These are phyloP conservation scores for Xerocomus potaroensis DNA, from an alignment of 768 basidiomycete genomes.

Conservation along the genomic window DNA sequence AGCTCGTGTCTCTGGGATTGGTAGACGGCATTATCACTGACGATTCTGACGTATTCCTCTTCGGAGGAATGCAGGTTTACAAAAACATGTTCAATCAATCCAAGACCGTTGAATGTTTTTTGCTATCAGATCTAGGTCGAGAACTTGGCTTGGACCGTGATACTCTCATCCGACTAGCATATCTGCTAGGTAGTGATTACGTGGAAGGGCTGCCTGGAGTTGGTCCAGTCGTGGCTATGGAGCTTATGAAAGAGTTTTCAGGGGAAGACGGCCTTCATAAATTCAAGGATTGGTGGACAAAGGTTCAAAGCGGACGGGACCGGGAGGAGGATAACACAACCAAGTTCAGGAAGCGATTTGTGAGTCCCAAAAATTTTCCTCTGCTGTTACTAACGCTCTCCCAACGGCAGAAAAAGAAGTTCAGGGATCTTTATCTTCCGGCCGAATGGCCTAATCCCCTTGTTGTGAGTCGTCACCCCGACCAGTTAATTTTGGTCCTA, in stretches of 20 bases:
- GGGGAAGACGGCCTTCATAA: slow-evolving; percentile 77
- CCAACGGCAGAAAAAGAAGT: slow-evolving; percentile 74
- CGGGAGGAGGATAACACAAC: slow-evolving; percentile 65
- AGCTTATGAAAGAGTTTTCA: slow-evolving; percentile 89
- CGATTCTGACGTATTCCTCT: slow-evolving; percentile 98
- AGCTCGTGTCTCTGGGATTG: slow-evolving; percentile 76
- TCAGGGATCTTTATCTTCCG: slow-evolving; percentile 75
- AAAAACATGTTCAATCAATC: slow-evolving; percentile 99
- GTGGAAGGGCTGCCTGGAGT: slow-evolving; percentile 88
- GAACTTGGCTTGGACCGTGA: slow-evolving; percentile 87
- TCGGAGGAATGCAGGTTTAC: slow-evolving; percentile 92
- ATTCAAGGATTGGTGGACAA: slow-evolving; percentile 94
- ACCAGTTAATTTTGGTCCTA: slow-evolving; percentile 3
- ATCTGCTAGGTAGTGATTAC: slow-evolving; percentile 95
- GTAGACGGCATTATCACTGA: slow-evolving; percentile 99
- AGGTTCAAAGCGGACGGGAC: slow-evolving; percentile 89
- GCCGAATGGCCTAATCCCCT: slow-evolving; percentile 89
- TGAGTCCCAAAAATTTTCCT: slow-evolving; percentile 37
- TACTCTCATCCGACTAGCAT: slow-evolving; percentile 83
- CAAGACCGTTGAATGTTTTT: slow-evolving; percentile 97
- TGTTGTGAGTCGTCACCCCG: slow-evolving; percentile 54
- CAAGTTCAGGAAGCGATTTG: slow-evolving; percentile 81
- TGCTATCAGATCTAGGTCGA: slow-evolving; percentile 74
- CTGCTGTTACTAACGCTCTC: slow-evolving; percentile 1
- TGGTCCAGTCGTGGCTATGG: slow-evolving; percentile 96